Evolutionary conservation across 768 basidiomycete genomes (phyloP).

Genomic region (Dentipellis sp.): DNA sequence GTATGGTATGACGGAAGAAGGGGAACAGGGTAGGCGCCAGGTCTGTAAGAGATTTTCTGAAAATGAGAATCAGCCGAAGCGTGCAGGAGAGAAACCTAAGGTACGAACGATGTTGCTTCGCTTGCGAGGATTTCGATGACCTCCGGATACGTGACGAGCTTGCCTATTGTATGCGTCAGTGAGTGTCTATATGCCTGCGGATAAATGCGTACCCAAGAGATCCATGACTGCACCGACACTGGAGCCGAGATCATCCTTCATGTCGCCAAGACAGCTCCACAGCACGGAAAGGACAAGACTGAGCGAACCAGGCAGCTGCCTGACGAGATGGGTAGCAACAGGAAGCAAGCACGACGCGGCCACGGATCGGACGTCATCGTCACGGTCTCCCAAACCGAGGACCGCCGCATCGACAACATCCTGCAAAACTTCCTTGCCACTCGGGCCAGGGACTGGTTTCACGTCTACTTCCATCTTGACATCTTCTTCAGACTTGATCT

Average conservation of each 20-base stretch:
- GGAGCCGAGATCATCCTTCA: constrained; percentile 95
- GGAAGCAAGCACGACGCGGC: constrained; percentile 89
- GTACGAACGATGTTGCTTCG: constrained; percentile 60
- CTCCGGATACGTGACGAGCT: constrained; percentile 68
- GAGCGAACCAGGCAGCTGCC: constrained; percentile 62
- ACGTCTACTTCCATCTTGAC: background rate
- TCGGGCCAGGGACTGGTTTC: constrained; percentile 4
- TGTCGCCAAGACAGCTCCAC: constrained; percentile 84
- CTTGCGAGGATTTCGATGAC: constrained; percentile 72
- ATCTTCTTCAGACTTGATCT: constrained; percentile 13
- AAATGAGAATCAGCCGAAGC: constrained; percentile 4
- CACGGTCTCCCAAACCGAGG: constrained; percentile 79
- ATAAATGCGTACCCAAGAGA: constrained; percentile 56
- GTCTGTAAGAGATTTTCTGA: constrained; percentile 68
- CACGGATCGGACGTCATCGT: constrained; percentile 95
- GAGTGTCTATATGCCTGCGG: background rate
- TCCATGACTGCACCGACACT: constrained; percentile 98
- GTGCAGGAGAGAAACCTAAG: background rate
- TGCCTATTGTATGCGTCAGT: constrained; percentile 37
- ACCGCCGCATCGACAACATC: constrained; percentile 88
- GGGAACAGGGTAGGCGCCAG: constrained; percentile 87
- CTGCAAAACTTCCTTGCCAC: constrained; percentile 51
- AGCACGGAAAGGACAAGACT: constrained; percentile 71
- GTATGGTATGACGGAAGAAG: constrained; percentile 95
- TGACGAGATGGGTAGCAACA: constrained; percentile 74